phyloP scores from a whole-genome alignment of 192 early-diverging fungal genomes.

The Coemansia sp. region DNA sequence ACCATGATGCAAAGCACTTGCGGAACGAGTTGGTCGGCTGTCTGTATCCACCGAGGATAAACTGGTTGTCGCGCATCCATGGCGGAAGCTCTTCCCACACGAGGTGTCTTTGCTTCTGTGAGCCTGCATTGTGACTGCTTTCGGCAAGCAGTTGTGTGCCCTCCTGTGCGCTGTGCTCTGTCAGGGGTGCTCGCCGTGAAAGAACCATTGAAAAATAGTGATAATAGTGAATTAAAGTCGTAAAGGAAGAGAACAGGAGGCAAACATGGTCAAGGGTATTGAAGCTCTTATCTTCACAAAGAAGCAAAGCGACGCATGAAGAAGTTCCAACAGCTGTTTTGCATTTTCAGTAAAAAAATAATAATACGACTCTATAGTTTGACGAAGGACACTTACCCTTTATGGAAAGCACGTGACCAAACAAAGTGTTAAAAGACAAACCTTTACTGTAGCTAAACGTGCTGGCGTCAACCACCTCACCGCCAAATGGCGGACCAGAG shows the following conservation, averaged over 20 bases:
- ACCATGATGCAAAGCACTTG: slow-evolving; percentile 71
- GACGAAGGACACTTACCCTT: too few relatives aligned
- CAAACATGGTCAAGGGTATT: neutral
- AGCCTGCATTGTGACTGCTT: slow-evolving; percentile 5
- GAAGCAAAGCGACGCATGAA: neutral
- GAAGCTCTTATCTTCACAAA: neutral
- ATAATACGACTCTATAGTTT: too few relatives aligned
- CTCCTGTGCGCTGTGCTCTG: slow-evolving; percentile 6
- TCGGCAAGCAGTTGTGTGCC: slow-evolving; percentile 2
- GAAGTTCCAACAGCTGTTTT: neutral
- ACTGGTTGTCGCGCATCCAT: slow-evolving; percentile 86
- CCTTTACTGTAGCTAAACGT: too few relatives aligned
- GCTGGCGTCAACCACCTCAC: too few relatives aligned
- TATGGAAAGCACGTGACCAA: too few relatives aligned
- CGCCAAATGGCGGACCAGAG: too few relatives aligned
- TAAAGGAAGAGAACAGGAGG: neutral
- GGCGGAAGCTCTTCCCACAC: slow-evolving; percentile 58
- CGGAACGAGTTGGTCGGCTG: slow-evolving; percentile 70
- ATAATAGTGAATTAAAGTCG: neutral
- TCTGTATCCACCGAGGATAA: slow-evolving; percentile 79
- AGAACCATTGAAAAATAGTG: slow-evolving; percentile 22
- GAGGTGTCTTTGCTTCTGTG: slow-evolving; percentile 20
- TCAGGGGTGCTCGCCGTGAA: slow-evolving; percentile 17
- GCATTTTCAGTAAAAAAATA: too few relatives aligned
- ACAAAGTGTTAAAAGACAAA: too few relatives aligned